Evolutionary conservation across 345 rosid genomes (phyloP), one percentile per base, ranked within the genome.

Genomic region (Lenwebbia sp.): DNA sequence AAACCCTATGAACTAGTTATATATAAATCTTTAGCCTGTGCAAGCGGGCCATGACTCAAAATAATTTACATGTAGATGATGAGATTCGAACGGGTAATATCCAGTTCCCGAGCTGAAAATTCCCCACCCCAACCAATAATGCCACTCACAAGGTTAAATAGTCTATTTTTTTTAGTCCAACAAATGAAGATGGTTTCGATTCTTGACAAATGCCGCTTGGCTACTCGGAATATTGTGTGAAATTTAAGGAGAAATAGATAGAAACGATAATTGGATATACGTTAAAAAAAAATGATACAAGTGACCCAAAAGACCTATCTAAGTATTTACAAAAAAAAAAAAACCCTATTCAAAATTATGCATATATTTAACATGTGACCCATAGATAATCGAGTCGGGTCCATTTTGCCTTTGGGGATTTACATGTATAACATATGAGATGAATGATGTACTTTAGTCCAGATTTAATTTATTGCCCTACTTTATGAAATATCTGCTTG

Each of bases 11-110:
- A 8, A 17, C 76, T 1, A 17, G 76, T 33, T 33, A 65, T 17
- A 65, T 33, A 8, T 33, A 33, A 65, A 7, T 65, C 23, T 30
- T 17, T 65, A 65, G 23, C 47, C 0, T 10, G 2, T 22, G 6
- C 13, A 37, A 4, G 6, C 7, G 0, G 0, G 11, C 6, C 5
- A 1, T 19, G 14, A 33, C 81, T 70, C 2, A 70, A 9, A 19
- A 1, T 4, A 70, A 37, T 70, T 37, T 33, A 10, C 1, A 19
- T 19, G 5, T 9, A 19, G 23, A 4, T 19, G 12, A 13, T 19
- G 6, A 19, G 26, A 70, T 70, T 21, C 13, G 5, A 70, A 37
- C 11, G 25, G 23, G 3, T 4, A 23, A 70, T 37, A 1, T 37
- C 21, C 5, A 19, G 25, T 19, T 70, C 7, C 0, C 4, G 44